These are phyloP conservation scores for Fistulifera pelliculosa DNA, from an alignment of 108 stramenopile genomes.

Conservation along the genomic window DNA sequence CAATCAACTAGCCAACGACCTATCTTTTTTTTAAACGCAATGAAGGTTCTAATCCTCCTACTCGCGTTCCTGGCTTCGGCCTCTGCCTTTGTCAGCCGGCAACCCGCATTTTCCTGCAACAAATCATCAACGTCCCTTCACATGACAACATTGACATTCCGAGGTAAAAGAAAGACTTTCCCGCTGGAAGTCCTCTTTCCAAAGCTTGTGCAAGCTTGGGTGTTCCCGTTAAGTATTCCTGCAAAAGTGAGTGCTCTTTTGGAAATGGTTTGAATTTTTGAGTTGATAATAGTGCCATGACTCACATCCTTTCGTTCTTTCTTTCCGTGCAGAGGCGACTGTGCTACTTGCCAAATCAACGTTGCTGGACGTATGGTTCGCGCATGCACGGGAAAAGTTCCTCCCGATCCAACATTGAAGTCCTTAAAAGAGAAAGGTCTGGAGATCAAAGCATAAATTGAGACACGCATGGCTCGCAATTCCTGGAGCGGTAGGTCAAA, in stretches of 20 bases:
- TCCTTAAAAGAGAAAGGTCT: conserved; percentile 81
- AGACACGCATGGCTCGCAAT: neutral
- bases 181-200: conserved; percentile 55
- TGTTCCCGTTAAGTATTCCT: conserved; percentile 74
- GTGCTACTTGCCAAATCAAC: conserved; percentile 61
- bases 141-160: conserved; percentile 65
- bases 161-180: conserved; percentile 60
- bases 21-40: no score
- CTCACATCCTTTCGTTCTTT: neutral
- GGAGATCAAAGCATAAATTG: conserved; percentile 23
- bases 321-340: conserved; percentile 50
- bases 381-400: conserved; percentile 79
- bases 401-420: conserved; percentile 66
- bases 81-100: neutral
- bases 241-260: conserved; percentile 51
- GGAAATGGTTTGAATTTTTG: neutral
- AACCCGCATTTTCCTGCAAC: neutral
- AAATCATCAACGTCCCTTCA: conserved; percentile 15
- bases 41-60: no score
- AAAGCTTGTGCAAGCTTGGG: conserved; percentile 59
- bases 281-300: neutral
- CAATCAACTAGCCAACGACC: no score
- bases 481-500: no score
- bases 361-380: conserved; percentile 72
- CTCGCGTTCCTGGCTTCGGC: no score